Conservation (phyloP, 305 asterid species). For the Rubia balearica region DNA sequence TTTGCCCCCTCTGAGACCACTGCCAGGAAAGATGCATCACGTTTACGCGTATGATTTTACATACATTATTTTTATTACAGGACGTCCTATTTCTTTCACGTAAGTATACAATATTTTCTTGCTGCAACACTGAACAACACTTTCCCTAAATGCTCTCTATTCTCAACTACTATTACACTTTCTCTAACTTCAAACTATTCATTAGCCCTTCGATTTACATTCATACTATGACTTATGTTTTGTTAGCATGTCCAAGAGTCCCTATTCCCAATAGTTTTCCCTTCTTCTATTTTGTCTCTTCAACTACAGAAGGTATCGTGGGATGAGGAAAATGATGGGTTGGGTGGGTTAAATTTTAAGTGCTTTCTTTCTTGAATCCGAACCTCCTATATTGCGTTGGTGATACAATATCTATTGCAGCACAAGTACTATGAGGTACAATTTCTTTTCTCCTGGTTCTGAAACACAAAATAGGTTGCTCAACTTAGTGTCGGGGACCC, state of each 20-base stretch:
- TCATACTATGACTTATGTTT: too few relatives aligned
- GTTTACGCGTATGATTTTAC: background rate
- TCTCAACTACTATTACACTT: slow-evolving; percentile 21
- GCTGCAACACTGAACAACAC: slow-evolving; percentile 37
- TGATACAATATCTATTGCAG: background rate
- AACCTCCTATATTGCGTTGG: background rate
- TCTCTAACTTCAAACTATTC: slow-evolving; percentile 37
- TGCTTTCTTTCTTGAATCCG: background rate
- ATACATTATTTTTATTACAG: background rate
- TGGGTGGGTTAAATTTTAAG: background rate
- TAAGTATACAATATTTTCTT: slow-evolving; percentile 24
- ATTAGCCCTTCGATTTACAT: background rate
- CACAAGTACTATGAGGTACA: background rate
- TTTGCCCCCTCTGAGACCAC: slow-evolving; percentile 78
- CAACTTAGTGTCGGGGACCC: too few relatives aligned
- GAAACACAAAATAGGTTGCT: too few relatives aligned
- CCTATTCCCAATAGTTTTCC: slow-evolving; percentile 70
- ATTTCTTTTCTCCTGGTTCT: background rate
- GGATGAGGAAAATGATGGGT: slow-evolving; percentile 10
- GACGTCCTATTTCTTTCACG: slow-evolving; percentile 22
- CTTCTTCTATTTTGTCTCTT: slow-evolving; percentile 51
- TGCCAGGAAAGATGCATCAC: slow-evolving; percentile 10
- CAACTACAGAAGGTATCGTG: slow-evolving; percentile 30
- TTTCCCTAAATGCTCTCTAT: slow-evolving; percentile 64
- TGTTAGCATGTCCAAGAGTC: slow-evolving; percentile 56